Evolutionary conservation across 768 basidiomycete genomes (phyloP).

Genomic region (Lentinula edodes): DNA sequence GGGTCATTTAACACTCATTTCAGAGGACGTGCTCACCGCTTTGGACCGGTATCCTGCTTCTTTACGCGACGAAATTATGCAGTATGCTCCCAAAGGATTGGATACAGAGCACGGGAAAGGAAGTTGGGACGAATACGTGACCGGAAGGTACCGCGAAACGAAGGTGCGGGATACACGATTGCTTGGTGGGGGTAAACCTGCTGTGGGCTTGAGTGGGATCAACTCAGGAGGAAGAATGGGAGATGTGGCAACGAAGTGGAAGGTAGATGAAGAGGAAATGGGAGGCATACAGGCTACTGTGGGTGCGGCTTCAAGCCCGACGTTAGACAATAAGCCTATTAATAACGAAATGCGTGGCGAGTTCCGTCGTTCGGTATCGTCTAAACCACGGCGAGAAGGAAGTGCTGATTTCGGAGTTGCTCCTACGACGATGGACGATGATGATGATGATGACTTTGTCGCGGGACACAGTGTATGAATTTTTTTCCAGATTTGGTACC

Average conservation of each 20-base stretch:
- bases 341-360: conserved; percentile 42
- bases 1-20: conserved; percentile 93
- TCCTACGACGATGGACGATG: conserved; percentile 37
- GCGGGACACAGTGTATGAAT: conserved; percentile 31
- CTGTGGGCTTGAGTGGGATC: conserved; percentile 39
- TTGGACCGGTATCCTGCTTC: conserved; percentile 85
- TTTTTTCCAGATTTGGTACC: background rate
- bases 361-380: conserved; percentile 44
- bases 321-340: background rate
- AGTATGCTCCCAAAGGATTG: conserved; percentile 58
- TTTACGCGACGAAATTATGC: conserved; percentile 51
- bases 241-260: conserved; percentile 5
- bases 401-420: conserved; percentile 65
- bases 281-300: background rate
- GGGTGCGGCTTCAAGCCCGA: background rate
- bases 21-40: conserved; percentile 90
- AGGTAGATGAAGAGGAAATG: conserved; percentile 11
- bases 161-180: conserved; percentile 74
- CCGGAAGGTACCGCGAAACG: conserved; percentile 79
- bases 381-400: conserved; percentile 38
- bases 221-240: conserved; percentile 13
- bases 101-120: conserved; percentile 28
- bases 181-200: conserved; percentile 82
- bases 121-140: conserved; percentile 87
- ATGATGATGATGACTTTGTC: conserved; percentile 36